Evolutionary conservation across 495 filamentous ascomycete genomes (phyloP).

Genomic region (Tetracladium setigerum): DNA sequence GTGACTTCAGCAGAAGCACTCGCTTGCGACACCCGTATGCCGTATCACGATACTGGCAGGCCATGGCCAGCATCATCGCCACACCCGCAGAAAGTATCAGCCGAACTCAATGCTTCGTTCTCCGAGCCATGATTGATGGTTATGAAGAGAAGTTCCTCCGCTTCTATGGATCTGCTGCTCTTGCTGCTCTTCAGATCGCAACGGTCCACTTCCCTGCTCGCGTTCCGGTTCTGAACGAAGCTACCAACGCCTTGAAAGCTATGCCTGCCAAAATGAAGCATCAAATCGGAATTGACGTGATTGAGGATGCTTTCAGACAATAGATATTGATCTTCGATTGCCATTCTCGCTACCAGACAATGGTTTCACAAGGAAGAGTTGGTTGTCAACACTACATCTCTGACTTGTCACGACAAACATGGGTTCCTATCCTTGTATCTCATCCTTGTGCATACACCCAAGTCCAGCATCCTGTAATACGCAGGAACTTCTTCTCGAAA

Average conservation of each 20-base stretch:
- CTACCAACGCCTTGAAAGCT: constrained; percentile 49
- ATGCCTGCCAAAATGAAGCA: constrained; percentile 49
- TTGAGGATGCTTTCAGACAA: no score
- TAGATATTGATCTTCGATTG: no score
- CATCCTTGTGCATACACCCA: no score
- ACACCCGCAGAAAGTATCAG: constrained; percentile 58
- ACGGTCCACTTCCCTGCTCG: constrained; percentile 61
- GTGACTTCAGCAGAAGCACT: constrained; percentile 65
- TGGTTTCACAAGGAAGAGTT: no score
- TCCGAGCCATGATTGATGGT: constrained; percentile 68
- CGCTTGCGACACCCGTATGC: constrained; percentile 65
- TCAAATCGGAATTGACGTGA: constrained; percentile 43
- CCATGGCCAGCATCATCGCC: constrained; percentile 64
- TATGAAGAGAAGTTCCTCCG: constrained; percentile 63
- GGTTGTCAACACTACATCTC: no score
- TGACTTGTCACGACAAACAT: no score
- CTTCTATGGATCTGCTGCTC: constrained; percentile 66
- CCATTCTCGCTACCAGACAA: no score
- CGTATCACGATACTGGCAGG: constrained; percentile 70
- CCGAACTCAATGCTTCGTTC: constrained; percentile 69
- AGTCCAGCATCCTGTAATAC: no score
- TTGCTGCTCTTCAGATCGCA: constrained; percentile 54
- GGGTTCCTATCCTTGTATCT: no score
- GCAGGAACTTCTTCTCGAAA: no score
- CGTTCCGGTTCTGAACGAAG: constrained; percentile 39